A percentile compares a stretch with the other conserved stretches of the same genome.
phyloP scores from a whole-genome alignment of 2,329 filamentous ascomycete genomes.

The Onygenales sp. region DNA sequence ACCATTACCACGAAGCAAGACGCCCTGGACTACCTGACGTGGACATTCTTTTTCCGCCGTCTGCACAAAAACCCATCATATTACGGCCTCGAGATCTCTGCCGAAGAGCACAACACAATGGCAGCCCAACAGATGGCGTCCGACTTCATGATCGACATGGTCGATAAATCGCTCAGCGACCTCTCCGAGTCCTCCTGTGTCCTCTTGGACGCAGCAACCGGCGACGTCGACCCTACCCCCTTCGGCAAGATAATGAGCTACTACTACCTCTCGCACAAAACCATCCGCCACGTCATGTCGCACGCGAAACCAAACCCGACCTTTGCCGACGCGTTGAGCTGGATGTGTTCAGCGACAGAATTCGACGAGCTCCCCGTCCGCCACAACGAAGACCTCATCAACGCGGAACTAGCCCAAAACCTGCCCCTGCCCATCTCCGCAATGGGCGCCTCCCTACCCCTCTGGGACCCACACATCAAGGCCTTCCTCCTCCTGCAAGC shows the following conservation, averaged over 20 bases:
- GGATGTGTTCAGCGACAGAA: conserved; percentile 89
- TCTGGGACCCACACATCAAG: conserved; percentile 99
- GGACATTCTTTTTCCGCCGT: conserved; percentile 98
- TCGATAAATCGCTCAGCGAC: conserved; percentile 74
- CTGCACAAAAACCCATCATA: conserved; percentile 98
- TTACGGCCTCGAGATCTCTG: conserved; percentile 88
- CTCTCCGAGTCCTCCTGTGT: conserved; percentile 79
- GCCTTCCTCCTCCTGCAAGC: conserved; percentile 88
- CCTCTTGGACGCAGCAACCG: conserved; percentile 64
- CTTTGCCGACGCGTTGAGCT: conserved; percentile 75
- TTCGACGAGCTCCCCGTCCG: conserved; percentile 96
- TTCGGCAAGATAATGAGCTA: conserved; percentile 99
- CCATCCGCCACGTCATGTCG: conserved; percentile 72
- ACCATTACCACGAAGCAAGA: conserved; percentile 94
- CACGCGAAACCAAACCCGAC: conserved; percentile 65
- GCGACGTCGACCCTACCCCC: conserved; percentile 80
- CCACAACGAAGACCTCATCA: conserved; percentile 97
- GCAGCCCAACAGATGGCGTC: conserved; percentile 80
- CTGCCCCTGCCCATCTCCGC: conserved; percentile 58
- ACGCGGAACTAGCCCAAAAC: conserved; percentile 75
- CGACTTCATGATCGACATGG: conserved; percentile 88
- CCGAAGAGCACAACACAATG: conserved; percentile 83
- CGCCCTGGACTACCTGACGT: conserved; percentile 92
- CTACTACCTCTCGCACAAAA: conserved; percentile 95
- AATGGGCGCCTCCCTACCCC: conserved; percentile 55